Evolutionary conservation across 2,329 filamentous ascomycete genomes (phyloP), one percentile per base, ranked within the genome.

Genomic region (Penicillium italicum): DNA sequence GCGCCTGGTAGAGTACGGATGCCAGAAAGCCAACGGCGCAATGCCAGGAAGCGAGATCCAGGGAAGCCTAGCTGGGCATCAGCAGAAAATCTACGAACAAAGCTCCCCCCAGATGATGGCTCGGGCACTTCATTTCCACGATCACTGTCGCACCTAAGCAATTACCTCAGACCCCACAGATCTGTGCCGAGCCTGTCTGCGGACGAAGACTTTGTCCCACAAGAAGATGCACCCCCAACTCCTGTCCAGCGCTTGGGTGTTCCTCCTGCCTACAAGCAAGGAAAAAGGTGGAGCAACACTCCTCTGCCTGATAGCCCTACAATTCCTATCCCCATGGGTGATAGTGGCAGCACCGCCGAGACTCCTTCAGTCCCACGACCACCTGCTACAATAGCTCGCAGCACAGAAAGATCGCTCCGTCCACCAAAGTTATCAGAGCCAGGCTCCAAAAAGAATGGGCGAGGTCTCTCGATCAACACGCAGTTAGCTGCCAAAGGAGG

Each of bases 381-480:
- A 33, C 58, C 62, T 43, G 49, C 44, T 40, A 44, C 54, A 43
- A 50, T 48, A 4, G 49, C 31, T 45, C 58, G 55, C 22, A 54
- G 33, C 31, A 57, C 40, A 16, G n/a, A 62, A 33, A 56, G 30
- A 42, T 56, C 57, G 10, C 43, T 41, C 11, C 61, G 57, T 22
- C 61, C 53, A 8, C 52, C 63, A 36, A 57, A 57, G 38, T 61
- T 62, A 16, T 50, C 56, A 20, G 61, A 65, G 22, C 43, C 56
- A n/a, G 34, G 55, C 8, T 68, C 64, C 6, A 72, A 66, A 52
- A 75, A 69, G 62, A 76, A 76, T 44, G 67, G 72, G 9, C 67
- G 67, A 28, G 74, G 74, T 44, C 72, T 76, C 12, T 75, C 72
- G 1, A 76, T 76, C 36, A 71, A 76, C 50, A 74, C 72, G 8